Evolutionary conservation across 202 grass and related monocot genomes (phyloP).

Genomic region (Cymbopogon flexuosus): DNA sequence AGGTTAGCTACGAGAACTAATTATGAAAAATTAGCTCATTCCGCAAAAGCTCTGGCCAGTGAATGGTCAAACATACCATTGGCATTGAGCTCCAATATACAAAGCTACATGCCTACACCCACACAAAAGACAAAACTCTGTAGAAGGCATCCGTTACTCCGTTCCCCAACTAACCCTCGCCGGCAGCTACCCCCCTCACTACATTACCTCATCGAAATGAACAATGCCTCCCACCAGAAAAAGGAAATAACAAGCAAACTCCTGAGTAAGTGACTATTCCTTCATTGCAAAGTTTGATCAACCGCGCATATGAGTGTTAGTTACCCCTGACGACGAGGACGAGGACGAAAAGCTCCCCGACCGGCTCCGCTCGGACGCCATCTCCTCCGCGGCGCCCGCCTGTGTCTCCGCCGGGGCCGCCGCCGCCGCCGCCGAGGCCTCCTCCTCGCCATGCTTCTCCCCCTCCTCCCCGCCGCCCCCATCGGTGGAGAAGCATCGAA

Average conservation of each 20-base stretch:
- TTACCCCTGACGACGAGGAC: slow-evolving; percentile 41
- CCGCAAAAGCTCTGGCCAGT: too few relatives aligned
- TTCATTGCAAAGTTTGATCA: neutral
- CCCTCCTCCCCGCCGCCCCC: slow-evolving; percentile 32
- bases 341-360: slow-evolving; percentile 51
- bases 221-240: neutral
- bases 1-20: neutral
- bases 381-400: slow-evolving; percentile 33
- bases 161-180: neutral
- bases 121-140: neutral
- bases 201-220: slow-evolving; percentile 10
- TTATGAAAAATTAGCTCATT: neutral
- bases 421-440: neutral
- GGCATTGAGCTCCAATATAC: neutral
- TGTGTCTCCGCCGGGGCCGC: slow-evolving; percentile 2
- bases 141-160: neutral
- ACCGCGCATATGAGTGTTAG: slow-evolving; percentile 17
- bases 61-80: neutral
- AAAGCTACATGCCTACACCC: neutral
- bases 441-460: slow-evolving; percentile 38
- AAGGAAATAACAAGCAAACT: neutral
- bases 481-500: slow-evolving; percentile 43
- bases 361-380: slow-evolving; percentile 39
- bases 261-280: neutral
- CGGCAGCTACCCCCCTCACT: neutral